Base-by-base conservation (phyloP, 1,139 yeast genomes). In the Pichia sp. region DNA sequence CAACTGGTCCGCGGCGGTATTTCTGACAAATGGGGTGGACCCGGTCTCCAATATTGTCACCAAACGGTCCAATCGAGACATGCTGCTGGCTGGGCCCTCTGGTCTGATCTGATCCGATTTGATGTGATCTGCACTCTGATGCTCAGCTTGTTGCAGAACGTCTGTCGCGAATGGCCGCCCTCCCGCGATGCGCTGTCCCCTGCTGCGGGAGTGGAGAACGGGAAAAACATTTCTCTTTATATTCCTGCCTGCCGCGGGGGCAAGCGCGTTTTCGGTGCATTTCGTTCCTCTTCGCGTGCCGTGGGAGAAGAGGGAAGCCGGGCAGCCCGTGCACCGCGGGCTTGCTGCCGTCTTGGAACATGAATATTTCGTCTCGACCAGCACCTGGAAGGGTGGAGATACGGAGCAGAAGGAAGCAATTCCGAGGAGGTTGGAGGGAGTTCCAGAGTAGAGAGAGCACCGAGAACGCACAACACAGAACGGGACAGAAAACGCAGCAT, bases 1-100 rank as follows among this genome's bases (percentile, higher is more conserved):
- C 60, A 95, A 75, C 70, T 95, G 99, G 65, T 93, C 97, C 2
- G 99, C 99, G 0, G 99, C 99, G 12, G 97, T 89, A 64, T 88
- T 89, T 60, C 99, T 79, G 47, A 95, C 95, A 66, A 89, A 87
- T 40, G 89, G 88, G 6, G 98, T 90, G 16, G 97, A 89, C 13
- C 99, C 99, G 3, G 97, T 88, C 70, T 95, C 99, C 59, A 95
- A 73, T 56, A 93, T 74, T 23, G 84, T 80, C 57, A 85, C 93
- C 66, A 85, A 80, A 57, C 95, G 74, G 65, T 86, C 95, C 64
- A 86, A 72, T 54, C 82, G 69, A 6, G 69, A 66, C 68, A 66
- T 46, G 48, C 23, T 39, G 41, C 41, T 39, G 25, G 41, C 41
- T 36, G 41, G 41, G 10, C 22, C 41, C 3, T 10, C 18, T 31